Evolutionary conservation across 768 basidiomycete species (phyloP).

Genomic region (Lactifluus subvellereus): DNA sequence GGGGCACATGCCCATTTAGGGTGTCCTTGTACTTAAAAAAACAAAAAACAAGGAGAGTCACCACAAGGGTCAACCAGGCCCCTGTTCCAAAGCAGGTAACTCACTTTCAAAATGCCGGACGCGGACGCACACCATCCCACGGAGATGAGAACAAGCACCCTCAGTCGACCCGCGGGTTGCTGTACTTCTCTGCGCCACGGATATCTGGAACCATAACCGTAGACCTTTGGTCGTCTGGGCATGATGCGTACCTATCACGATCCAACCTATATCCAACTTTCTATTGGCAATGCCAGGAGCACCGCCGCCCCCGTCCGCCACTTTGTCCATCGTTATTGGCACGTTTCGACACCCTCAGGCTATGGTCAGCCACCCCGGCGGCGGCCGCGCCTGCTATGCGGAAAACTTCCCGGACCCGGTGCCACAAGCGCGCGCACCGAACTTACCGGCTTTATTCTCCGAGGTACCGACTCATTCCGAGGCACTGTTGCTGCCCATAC

Average conservation of each 20-base stretch:
- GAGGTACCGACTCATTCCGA: not conserved
- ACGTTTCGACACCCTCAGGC: not conserved
- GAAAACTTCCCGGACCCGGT: not conserved
- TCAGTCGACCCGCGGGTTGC: not conserved
- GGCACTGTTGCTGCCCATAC: not conserved
- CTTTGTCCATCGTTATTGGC: not conserved
- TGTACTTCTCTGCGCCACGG: not conserved
- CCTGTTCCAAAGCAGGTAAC: not conserved
- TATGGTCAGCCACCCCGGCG: not conserved
- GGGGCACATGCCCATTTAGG: not conserved
- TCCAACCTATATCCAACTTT: not conserved
- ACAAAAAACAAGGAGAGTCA: not conserved
- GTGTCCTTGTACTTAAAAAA: constrained; percentile 14
- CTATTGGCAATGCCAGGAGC: not conserved
- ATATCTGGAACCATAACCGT: not conserved
- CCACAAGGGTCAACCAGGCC: not conserved
- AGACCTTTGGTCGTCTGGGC: not conserved
- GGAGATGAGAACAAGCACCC: not conserved
- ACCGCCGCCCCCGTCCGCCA: not conserved
- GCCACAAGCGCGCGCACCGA: not conserved
- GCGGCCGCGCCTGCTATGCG: not conserved
- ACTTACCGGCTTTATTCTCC: not conserved
- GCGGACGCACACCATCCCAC: not conserved
- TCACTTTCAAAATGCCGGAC: not conserved
- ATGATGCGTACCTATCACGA: not conserved